Evolutionary conservation across 2,329 filamentous ascomycete species (phyloP), one percentile per base, ranked within the genome.

Genomic region (Dendrostoma leiphaemia): DNA sequence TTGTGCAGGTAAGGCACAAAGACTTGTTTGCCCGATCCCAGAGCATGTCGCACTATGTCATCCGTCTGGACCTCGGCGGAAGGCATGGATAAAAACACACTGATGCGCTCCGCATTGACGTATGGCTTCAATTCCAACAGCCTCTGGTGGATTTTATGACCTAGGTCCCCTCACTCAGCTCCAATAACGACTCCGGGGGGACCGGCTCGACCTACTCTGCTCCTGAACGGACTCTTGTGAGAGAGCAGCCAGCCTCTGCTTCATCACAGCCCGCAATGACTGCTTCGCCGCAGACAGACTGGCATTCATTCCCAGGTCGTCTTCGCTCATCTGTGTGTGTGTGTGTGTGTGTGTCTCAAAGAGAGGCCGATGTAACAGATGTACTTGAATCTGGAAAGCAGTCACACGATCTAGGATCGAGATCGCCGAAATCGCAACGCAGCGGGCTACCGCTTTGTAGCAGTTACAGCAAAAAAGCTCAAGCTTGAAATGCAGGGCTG

Each of bases 51-150:
- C 8, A 97, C 90, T 51, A 97, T 90, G 46, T 79, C 76, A 48
- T 86, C 84, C 2, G 94, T 99, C 62, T 91, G 90, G 24, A 96
- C 82, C 73, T 99, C 94, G 23, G 86, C 88, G 9, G 78, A 75
- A 1, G 92, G 91, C 94, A 99, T 99, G 10, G 93, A 94, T 15
- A 99, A 78, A 68, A 96, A 99, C 53, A 99, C 80, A 62, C 90
- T 91, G 64, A 99, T 83, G 50, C 84, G 81, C 57, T 77, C 80
- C 38, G 94, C 92, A 51, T 86, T 77, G 59, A 83, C 75, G 68
- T 96, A 99, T 51, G 91, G 88, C 48, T 82, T 79, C 63, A 92
- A 82, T 10, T 79, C 75, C 41, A 86, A 75, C 34, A 97, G 73
- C 6, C 80, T 75, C 51, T 83, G 79, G 60, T 86, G 86, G 21